Percentiles rank a stretch among this genome's conserved stretches.
Evolutionary conservation across 2,329 filamentous ascomycete genomes (phyloP).

Genomic region (Lachnellula arida): DNA sequence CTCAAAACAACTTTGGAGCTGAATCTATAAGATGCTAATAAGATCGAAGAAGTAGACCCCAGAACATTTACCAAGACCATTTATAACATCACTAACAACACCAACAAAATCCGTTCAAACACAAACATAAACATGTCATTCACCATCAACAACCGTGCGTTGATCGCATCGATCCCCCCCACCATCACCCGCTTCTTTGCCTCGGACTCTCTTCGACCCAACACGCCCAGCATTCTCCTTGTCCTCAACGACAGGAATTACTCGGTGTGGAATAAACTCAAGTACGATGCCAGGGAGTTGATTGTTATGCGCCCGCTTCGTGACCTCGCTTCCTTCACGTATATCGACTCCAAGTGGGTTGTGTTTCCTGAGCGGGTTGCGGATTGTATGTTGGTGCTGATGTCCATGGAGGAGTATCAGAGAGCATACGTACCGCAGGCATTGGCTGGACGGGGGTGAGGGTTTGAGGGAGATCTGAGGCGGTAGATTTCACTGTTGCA

Average conservation of each 20-base stretch:
- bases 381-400: neutral
- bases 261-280: neutral
- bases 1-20: neutral
- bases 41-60: too few relatives aligned
- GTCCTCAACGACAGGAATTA: neutral
- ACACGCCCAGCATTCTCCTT: neutral
- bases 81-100: neutral
- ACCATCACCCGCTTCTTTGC: neutral
- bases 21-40: neutral
- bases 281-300: neutral
- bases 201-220: neutral
- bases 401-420: neutral
- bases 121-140: neutral
- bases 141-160: neutral
- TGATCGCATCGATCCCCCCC: neutral
- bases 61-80: neutral
- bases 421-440: neutral
- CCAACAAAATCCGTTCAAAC: neutral
- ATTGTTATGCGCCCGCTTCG: neutral
- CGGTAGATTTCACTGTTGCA: too few relatives aligned
- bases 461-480: too few relatives aligned
- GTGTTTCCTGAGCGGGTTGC: neutral
- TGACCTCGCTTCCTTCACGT: neutral
- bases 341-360: neutral
- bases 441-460: too few relatives aligned